Evolutionary conservation across 208 protist genomes (phyloP).

Genomic region (Naegleria gruberi): DNA sequence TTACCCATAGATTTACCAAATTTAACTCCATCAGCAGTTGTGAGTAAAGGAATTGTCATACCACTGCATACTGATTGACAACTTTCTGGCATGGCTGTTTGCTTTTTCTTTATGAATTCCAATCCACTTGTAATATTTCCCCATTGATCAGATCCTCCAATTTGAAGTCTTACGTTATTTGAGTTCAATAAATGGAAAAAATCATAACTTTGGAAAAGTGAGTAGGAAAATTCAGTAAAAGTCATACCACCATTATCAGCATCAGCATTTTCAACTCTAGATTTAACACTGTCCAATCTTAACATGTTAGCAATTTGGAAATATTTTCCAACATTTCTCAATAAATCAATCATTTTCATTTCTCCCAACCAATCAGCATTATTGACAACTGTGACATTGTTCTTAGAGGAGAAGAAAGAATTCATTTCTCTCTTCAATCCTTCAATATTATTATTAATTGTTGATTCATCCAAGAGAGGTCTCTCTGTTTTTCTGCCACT

Average conservation of each 20-base stretch:
- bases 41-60: slow-evolving; percentile 45
- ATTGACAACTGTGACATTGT: slow-evolving; percentile 37
- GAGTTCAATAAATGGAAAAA: slow-evolving; percentile 38
- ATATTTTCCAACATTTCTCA: slow-evolving; percentile 39
- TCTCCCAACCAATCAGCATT: slow-evolving; percentile 45
- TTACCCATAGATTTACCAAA: slow-evolving; percentile 50
- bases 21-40: slow-evolving; percentile 40
- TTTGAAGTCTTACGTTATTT: slow-evolving; percentile 37
- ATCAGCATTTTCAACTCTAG: slow-evolving; percentile 21
- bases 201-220: slow-evolving; percentile 43
- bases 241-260: slow-evolving; percentile 34
- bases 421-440: slow-evolving; percentile 32
- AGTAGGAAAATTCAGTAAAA: slow-evolving; percentile 49
- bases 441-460: slow-evolving; percentile 33
- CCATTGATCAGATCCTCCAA: slow-evolving; percentile 52
- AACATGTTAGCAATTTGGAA: slow-evolving; percentile 39
- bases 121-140: slow-evolving; percentile 47
- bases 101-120: slow-evolving; percentile 32
- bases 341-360: slow-evolving; percentile 35
- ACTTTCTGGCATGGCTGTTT: not conserved
- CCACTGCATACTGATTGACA: not conserved
- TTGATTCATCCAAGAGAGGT: slow-evolving; percentile 19
- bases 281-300: slow-evolving; percentile 25
- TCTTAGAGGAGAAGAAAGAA: not conserved
- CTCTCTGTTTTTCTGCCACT: slow-evolving; percentile 40